Percentiles rank a stretch among this genome's conserved stretches.
These are phyloP conservation scores for Lyophyllum semitale DNA, from an alignment of 768 basidiomycete genomes.

Conservation along the genomic window DNA sequence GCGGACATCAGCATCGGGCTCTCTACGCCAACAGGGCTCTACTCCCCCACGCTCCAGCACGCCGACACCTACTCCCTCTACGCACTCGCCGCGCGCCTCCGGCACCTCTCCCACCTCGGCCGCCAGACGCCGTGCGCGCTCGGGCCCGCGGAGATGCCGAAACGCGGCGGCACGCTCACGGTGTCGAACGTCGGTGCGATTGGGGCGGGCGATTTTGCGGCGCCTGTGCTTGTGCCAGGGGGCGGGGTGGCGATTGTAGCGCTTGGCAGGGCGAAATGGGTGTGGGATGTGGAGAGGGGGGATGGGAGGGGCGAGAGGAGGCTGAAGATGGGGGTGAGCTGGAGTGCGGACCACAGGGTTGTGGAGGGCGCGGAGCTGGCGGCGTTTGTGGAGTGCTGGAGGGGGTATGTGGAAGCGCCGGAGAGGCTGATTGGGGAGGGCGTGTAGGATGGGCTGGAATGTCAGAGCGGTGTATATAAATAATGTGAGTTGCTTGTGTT, in stretches of 20 bases:
- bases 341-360: constrained; percentile 87
- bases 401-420: constrained; percentile 76
- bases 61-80: constrained; percentile 61
- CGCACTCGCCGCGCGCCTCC: constrained; percentile 59
- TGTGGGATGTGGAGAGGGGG: constrained; percentile 65
- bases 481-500: neutral
- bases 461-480: neutral
- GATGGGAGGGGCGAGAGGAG: constrained; percentile 51
- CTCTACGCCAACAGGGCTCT: constrained; percentile 80
- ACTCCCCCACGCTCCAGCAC: constrained; percentile 69
- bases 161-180: constrained; percentile 75
- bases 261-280: constrained; percentile 77
- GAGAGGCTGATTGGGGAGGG: constrained; percentile 63
- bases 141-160: constrained; percentile 69
- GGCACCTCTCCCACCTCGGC: constrained; percentile 63
- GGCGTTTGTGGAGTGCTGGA: constrained; percentile 87
- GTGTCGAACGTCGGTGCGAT: constrained; percentile 83
- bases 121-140: constrained; percentile 68
- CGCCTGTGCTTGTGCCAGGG: constrained; percentile 77
- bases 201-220: constrained; percentile 70
- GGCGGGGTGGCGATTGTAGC: constrained; percentile 88
- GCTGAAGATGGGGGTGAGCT: constrained; percentile 67
- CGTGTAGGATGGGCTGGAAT: constrained; percentile 24
- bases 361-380: constrained; percentile 89
- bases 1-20: constrained; percentile 79